Evolutionary conservation across 2,329 filamentous ascomycete genomes (phyloP).

Genomic region (Hyphodiscus sp.): DNA sequence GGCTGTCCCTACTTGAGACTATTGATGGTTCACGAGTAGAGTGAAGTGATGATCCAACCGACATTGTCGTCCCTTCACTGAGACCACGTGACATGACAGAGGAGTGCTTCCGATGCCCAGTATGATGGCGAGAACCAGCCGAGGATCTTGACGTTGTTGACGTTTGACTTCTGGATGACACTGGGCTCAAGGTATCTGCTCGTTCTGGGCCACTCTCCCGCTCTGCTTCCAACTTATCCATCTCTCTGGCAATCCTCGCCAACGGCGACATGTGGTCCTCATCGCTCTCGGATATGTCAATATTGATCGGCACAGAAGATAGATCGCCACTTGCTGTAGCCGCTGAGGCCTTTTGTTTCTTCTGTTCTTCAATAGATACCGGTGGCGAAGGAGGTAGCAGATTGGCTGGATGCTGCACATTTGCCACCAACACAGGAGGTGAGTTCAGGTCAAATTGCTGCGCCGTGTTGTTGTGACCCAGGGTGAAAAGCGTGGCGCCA

Average conservation of each 20-base stretch:
- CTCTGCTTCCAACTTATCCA: slow-evolving; percentile 38
- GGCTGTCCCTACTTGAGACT: slow-evolving; percentile 40
- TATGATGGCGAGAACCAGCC: slow-evolving; percentile 44
- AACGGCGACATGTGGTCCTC: slow-evolving; percentile 71
- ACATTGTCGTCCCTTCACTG: slow-evolving; percentile 63
- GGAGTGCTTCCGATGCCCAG: slow-evolving; percentile 34
- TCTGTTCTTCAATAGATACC: slow-evolving; percentile 69
- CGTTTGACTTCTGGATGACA: slow-evolving; percentile 28
- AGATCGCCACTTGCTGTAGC: slow-evolving; percentile 22
- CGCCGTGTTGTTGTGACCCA: slow-evolving; percentile 80
- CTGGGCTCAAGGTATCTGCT: slow-evolving; percentile 27
- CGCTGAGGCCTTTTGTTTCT: slow-evolving; percentile 33
- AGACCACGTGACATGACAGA: slow-evolving; percentile 48
- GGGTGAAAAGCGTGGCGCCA: slow-evolving; percentile 84
- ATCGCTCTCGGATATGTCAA: slow-evolving; percentile 65
- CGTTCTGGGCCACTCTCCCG: slow-evolving; percentile 23
- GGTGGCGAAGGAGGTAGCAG: slow-evolving; percentile 75
- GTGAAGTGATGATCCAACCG: slow-evolving; percentile 52
- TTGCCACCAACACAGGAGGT: slow-evolving; percentile 71
- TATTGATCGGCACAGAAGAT: slow-evolving; percentile 49
- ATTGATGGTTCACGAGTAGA: slow-evolving; percentile 27
- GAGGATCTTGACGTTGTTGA: slow-evolving; percentile 47
- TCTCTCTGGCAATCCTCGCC: slow-evolving; percentile 67
- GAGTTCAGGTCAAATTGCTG: slow-evolving; percentile 95
- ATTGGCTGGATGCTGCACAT: slow-evolving; percentile 78